These are phyloP conservation scores for Phytophthora foliorum DNA, from an alignment of 352 stramenopile genomes.

Conservation along the genomic window DNA sequence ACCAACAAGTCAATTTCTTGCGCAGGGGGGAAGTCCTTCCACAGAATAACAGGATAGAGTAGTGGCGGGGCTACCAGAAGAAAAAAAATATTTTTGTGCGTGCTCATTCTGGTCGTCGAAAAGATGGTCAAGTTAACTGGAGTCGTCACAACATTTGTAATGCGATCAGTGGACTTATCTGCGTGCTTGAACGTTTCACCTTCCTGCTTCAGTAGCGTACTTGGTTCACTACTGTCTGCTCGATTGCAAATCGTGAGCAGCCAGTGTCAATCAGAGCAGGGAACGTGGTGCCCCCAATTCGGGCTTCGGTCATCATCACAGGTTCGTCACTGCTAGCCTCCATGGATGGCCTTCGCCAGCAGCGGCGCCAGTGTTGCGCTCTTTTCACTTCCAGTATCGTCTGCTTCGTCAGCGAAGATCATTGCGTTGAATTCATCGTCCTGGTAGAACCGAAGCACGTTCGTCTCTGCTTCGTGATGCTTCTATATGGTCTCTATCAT, in stretches of 20 bases:
- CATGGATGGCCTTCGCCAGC: neutral
- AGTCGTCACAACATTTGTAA: neutral
- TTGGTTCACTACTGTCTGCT: neutral
- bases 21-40: slow-evolving; percentile 6
- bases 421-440: slow-evolving; percentile 1
- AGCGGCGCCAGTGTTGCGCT: neutral
- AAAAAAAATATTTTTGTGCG: too few species aligned
- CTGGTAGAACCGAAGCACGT: slow-evolving; percentile 7
- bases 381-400: neutral
- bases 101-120: neutral
- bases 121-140: neutral
- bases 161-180: neutral
- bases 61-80: neutral
- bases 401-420: neutral
- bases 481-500: slow-evolving; percentile 18
- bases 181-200: slow-evolving; percentile 4
- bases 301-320: slow-evolving; percentile 2
- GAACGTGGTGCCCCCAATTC: neutral
- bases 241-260: slow-evolving; percentile 3
- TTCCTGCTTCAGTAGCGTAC: neutral
- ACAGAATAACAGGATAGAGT: slow-evolving; percentile 7
- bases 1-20: slow-evolving; percentile 10
- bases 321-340: neutral
- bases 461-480: slow-evolving; percentile 1
- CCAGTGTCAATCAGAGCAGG: slow-evolving; percentile 8